A percentile compares a stretch with the other conserved stretches of the same genome.
Evolutionary conservation across 495 filamentous ascomycete genomes (phyloP).

Genomic region (Podospora anserina): DNA sequence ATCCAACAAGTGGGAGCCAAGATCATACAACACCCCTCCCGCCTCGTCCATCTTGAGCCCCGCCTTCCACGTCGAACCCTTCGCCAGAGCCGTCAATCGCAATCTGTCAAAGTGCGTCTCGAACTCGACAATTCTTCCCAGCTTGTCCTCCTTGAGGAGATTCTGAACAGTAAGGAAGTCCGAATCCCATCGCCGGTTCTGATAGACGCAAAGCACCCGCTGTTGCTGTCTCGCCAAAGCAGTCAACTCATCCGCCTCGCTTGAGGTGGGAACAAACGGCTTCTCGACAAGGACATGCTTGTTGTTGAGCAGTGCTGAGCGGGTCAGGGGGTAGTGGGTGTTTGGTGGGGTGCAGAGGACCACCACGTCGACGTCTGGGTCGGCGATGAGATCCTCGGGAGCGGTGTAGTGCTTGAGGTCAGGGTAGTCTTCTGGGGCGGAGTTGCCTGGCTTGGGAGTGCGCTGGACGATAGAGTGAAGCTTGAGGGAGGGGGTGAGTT

Average conservation of each 20-base stretch:
- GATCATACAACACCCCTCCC: conserved; percentile 73
- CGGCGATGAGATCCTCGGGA: conserved; percentile 60
- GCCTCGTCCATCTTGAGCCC: conserved; percentile 56
- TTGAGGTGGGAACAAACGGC: conserved; percentile 72
- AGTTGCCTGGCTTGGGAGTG: conserved; percentile 40
- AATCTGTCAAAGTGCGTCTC: conserved; percentile 81
- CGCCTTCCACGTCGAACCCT: conserved; percentile 61
- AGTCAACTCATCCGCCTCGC: conserved; percentile 69
- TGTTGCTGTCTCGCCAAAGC: conserved; percentile 59
- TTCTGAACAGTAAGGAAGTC: conserved; percentile 76
- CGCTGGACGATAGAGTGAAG: conserved; percentile 81
- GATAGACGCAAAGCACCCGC: conserved; percentile 73
- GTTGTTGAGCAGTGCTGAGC: conserved; percentile 64
- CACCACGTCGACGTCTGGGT: conserved; percentile 65
- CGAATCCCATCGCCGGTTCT: conserved; percentile 83
- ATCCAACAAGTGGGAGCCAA: conserved; percentile 81
- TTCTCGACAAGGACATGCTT: conserved; percentile 91
- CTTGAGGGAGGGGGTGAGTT: conserved; percentile 58
- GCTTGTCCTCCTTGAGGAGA: conserved; percentile 50
- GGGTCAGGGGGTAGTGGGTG: conserved; percentile 65
- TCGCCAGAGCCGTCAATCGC: conserved; percentile 52
- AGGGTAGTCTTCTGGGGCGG: conserved; percentile 69
- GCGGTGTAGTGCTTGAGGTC: conserved; percentile 60
- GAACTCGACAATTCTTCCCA: conserved; percentile 74
- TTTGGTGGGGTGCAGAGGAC: conserved; percentile 73